Percentiles rank a stretch among this genome's conserved stretches.
phyloP scores from a whole-genome alignment of 306 rosid genomes.

The Acmispon strigosus region DNA sequence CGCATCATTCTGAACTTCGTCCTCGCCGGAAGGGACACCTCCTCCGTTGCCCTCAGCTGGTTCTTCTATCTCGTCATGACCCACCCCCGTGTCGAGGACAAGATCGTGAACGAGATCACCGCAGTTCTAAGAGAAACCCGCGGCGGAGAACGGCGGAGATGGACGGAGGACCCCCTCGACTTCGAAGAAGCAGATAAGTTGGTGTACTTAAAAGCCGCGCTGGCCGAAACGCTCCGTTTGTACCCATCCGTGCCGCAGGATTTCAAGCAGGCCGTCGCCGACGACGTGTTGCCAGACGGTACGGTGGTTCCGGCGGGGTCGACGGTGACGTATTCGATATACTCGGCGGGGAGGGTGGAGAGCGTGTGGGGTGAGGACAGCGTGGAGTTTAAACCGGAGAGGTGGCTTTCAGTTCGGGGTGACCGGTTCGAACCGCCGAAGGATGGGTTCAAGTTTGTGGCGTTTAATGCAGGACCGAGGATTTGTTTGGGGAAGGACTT shows the following conservation, averaged over 20 bases:
- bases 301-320: slow-evolving; percentile 79
- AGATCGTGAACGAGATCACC: slow-evolving; percentile 21
- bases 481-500: slow-evolving; percentile 88
- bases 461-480: slow-evolving; percentile 94
- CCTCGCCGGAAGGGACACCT: slow-evolving; percentile 95
- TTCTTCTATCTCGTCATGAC: slow-evolving; percentile 81
- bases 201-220: slow-evolving; percentile 68
- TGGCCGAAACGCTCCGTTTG: slow-evolving; percentile 78
- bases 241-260: slow-evolving; percentile 89
- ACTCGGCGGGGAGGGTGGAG: slow-evolving; percentile 78
- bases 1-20: slow-evolving; percentile 76
- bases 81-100: slow-evolving; percentile 52
- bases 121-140: slow-evolving; percentile 49
- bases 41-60: slow-evolving; percentile 92
- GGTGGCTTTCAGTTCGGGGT: slow-evolving; percentile 61
- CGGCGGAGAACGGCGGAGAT: slow-evolving; percentile 31
- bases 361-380: slow-evolving; percentile 82
- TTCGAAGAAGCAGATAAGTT: slow-evolving; percentile 69
- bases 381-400: slow-evolving; percentile 78
- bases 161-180: slow-evolving; percentile 64
- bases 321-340: slow-evolving; percentile 83
- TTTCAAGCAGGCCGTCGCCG: slow-evolving; percentile 63
- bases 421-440: slow-evolving; percentile 78
- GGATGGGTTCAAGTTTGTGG: slow-evolving; percentile 69
- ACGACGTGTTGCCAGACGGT: slow-evolving; percentile 83